phyloP scores from a whole-genome alignment of 768 basidiomycete genomes.

The Pleurotus platypus region DNA sequence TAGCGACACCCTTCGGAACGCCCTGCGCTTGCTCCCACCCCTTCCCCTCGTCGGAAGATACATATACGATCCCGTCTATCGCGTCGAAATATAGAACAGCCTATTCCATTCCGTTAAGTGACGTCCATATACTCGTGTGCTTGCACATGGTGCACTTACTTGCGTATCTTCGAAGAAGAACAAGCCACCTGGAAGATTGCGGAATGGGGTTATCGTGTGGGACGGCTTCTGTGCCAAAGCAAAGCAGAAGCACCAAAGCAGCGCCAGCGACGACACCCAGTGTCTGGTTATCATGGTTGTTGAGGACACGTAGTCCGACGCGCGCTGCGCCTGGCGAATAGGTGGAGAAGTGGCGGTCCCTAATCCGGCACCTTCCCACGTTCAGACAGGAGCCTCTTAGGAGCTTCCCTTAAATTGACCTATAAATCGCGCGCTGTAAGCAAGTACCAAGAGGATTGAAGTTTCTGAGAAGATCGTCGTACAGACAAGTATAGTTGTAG shows the following conservation, averaged over 20 bases:
- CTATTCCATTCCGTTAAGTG: conserved; percentile 17
- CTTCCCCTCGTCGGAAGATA: conserved; percentile 89
- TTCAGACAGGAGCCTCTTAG: too few relatives aligned
- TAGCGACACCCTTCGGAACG: conserved; percentile 54
- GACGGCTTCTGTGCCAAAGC: conserved; percentile 41
- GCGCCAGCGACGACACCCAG: neutral
- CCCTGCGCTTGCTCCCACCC: conserved; percentile 46
- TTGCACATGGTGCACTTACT: conserved; percentile 40
- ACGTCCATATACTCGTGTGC: conserved; percentile 4
- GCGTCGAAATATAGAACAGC: conserved; percentile 81
- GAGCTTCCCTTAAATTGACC: too few relatives aligned
- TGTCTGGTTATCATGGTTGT: conserved; percentile 3
- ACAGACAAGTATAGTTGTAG: too few relatives aligned
- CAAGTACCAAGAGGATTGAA: too few relatives aligned
- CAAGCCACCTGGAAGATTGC: conserved; percentile 69
- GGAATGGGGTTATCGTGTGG: conserved; percentile 49
- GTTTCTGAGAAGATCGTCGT: too few relatives aligned
- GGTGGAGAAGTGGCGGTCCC: neutral
- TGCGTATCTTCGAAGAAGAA: conserved; percentile 94
- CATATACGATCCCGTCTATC: conserved; percentile 60
- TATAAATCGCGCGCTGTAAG: too few relatives aligned
- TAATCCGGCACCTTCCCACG: too few relatives aligned
- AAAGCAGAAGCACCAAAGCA: neutral
- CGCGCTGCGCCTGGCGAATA: neutral
- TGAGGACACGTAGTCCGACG: conserved; percentile 1